Evolutionary conservation across 495 filamentous ascomycete genomes (phyloP), one percentile per base, ranked within the genome.

Genomic region (Penicillium robsamsonii): DNA sequence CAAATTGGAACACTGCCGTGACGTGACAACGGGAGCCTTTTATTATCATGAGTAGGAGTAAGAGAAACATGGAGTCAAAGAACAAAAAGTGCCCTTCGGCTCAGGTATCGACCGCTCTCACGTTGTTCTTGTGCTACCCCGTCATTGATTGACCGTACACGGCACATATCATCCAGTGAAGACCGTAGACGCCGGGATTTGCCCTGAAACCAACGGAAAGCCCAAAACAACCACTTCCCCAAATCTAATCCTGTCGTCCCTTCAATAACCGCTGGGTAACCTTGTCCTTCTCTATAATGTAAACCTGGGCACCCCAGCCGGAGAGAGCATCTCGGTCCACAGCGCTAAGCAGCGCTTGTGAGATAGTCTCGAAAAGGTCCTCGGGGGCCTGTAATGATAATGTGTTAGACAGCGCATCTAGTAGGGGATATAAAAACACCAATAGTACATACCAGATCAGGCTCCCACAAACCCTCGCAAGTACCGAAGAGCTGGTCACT

Each of bases 251-350:
- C 70, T 88, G 85, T 70, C 85, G 77, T 71, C 94, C 92, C 84
- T 98, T 98, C 69, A 98, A 75, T 81, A 97, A 82, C 68, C 94
- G 82, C 87, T 98, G 96, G 66, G 93, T 96, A 41, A 97, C 91
- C 86, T 97, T 97, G 75, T 96, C 91, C 82, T 97, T 98, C 82
- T 97, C 95, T 74, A 98, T 94, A 62, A 98, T 92, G 75, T 97
- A 97, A 59, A 98, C 94, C 64, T 97, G 90, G 33, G 94, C 94
- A 68, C 94, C 94, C 94, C 94, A 98, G 61, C 94, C 94, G 11
- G 92, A 96, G 45, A 98, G 79, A 45, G 94, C 94, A 72, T 98
- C 94, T 72, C 94, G 80, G 74, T 98, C 94, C 30, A 98, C 92
- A 31, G 92, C 92, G 74, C 93, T 97, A 56, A 98, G 78, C 29